These are phyloP conservation scores for Reticulascus tulasneorum DNA, from an alignment of 2,329 filamentous ascomycete species.

Conservation along the genomic window DNA sequence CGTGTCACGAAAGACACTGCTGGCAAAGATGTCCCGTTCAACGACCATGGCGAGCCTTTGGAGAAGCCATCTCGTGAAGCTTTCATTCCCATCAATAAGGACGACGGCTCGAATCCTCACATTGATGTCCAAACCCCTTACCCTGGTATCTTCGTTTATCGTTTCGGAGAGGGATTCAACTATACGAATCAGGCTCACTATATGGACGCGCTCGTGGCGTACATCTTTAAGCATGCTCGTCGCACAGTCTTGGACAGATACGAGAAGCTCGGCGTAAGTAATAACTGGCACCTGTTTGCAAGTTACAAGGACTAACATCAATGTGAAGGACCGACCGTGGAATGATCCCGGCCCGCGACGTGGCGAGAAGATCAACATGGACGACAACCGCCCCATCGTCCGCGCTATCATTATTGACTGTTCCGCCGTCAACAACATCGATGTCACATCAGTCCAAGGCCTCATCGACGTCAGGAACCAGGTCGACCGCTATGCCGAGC, in stretches of 20 bases:
- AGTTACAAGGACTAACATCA: neutral
- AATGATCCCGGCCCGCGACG: slow-evolving; percentile 45
- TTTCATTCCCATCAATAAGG: slow-evolving; percentile 36
- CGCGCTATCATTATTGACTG: slow-evolving; percentile 56
- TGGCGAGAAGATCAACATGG: slow-evolving; percentile 23
- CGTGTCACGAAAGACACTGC: slow-evolving; percentile 14
- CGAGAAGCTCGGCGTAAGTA: slow-evolving; percentile 43
- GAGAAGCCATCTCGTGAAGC: slow-evolving; percentile 22
- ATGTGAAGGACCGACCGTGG: slow-evolving; percentile 45
- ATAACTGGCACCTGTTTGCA: fast-evolving
- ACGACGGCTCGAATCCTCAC: slow-evolving; percentile 41
- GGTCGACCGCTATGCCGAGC: slow-evolving; percentile 48
- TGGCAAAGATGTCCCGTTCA: slow-evolving; percentile 13
- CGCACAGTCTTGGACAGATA: slow-evolving; percentile 35
- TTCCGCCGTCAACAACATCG: slow-evolving; percentile 52
- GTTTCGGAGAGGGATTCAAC: slow-evolving; percentile 48
- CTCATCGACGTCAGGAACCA: slow-evolving; percentile 52
- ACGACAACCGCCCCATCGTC: slow-evolving; percentile 41
- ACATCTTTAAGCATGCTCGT: slow-evolving; percentile 36
- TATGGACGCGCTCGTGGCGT: slow-evolving; percentile 34
- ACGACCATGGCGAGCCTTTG: slow-evolving; percentile 12
- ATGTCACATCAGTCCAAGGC: slow-evolving; percentile 54
- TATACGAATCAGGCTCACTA: slow-evolving; percentile 49
- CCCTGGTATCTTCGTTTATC: slow-evolving; percentile 49
- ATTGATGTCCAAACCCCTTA: slow-evolving; percentile 37